A percentile compares a stretch with the other conserved stretches of the same genome.
phyloP scores from a whole-genome alignment of 805 yeast species.

The Scheffersomyces ergatensis region DNA sequence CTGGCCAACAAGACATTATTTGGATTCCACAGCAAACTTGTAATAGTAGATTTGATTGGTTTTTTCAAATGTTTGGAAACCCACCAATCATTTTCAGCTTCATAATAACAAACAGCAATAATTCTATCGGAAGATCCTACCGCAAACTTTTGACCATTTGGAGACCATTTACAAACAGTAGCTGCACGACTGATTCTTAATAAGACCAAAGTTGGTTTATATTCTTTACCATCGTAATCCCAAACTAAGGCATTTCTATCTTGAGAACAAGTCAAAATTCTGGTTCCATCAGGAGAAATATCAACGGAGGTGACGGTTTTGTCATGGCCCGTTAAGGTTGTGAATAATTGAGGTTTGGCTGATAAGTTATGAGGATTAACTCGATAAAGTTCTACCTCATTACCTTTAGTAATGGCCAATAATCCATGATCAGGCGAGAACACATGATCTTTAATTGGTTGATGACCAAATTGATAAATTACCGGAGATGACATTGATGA shows the following conservation, averaged over 20 bases:
- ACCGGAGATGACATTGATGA: conserved; percentile 27
- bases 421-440: conserved; percentile 63
- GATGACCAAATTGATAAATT: conserved; percentile 68
- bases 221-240: conserved; percentile 65
- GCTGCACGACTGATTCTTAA: conserved; percentile 95
- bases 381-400: conserved; percentile 70
- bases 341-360: conserved; percentile 55
- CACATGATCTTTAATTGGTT: conserved; percentile 88
- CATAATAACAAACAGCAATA: conserved; percentile 94
- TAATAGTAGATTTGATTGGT: conserved; percentile 85
- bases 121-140: conserved; percentile 95
- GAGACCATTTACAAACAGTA: conserved; percentile 92
- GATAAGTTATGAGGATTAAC: conserved; percentile 40
- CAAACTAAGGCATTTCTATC: conserved; percentile 97
- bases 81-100: conserved; percentile 99
- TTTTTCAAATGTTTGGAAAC: conserved; percentile 95
- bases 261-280: conserved; percentile 94
- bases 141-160: conserved; percentile 91
- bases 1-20: conserved; percentile 83
- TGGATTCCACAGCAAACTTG: conserved; percentile 88
- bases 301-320: conserved; percentile 94
- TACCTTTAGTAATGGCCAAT: conserved; percentile 82
- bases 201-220: conserved; percentile 86
- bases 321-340: conserved; percentile 80
- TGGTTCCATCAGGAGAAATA: conserved; percentile 73